Conservation (phyloP, 2,329 filamentous ascomycete species). For the Teratosphaeria epicoccoides region DNA sequence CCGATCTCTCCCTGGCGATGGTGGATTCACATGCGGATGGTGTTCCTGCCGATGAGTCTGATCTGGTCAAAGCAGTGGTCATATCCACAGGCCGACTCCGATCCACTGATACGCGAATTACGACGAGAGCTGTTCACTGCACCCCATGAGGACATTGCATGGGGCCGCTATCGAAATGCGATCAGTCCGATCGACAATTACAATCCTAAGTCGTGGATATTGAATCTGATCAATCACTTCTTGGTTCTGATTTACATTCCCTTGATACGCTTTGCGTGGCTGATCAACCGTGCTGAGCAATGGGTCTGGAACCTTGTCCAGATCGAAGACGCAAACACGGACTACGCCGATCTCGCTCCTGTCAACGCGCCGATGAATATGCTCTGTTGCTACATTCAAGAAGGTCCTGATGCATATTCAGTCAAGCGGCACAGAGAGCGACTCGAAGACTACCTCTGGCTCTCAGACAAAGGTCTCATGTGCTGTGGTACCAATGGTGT, state of each 20-base stretch:
- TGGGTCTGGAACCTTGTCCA: constrained; percentile 76
- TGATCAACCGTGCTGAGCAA: constrained; percentile 64
- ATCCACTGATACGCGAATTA: constrained; percentile 60
- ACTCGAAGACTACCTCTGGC: constrained; percentile 78
- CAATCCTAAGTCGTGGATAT: constrained; percentile 77
- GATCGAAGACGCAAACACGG: constrained; percentile 88
- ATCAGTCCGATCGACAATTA: constrained; percentile 78
- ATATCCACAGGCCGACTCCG: constrained; percentile 51
- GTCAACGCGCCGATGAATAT: constrained; percentile 88
- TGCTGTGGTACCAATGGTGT: constrained; percentile 97
- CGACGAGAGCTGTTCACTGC: constrained; percentile 74
- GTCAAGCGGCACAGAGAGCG: constrained; percentile 71
- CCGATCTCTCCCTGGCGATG: constrained; percentile 26
- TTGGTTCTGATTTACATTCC: constrained; percentile 73
- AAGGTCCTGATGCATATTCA: constrained; percentile 62
- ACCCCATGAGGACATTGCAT: constrained; percentile 67
- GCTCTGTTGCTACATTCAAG: constrained; percentile 72
- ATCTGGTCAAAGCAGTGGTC: constrained; percentile 76
- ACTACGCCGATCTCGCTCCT: constrained; percentile 74
- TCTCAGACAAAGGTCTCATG: constrained; percentile 86
- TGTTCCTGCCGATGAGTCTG: constrained; percentile 89
- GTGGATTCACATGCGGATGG: constrained; percentile 88
- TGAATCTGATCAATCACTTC: constrained; percentile 69
- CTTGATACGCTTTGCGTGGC: constrained; percentile 54
- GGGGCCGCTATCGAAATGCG: constrained; percentile 66